A percentile compares a stretch with the other conserved stretches of the same genome.
These are phyloP conservation scores for Alternaria hordeiaustralica DNA, from an alignment of 2,329 filamentous ascomycete species.

Conservation along the genomic window DNA sequence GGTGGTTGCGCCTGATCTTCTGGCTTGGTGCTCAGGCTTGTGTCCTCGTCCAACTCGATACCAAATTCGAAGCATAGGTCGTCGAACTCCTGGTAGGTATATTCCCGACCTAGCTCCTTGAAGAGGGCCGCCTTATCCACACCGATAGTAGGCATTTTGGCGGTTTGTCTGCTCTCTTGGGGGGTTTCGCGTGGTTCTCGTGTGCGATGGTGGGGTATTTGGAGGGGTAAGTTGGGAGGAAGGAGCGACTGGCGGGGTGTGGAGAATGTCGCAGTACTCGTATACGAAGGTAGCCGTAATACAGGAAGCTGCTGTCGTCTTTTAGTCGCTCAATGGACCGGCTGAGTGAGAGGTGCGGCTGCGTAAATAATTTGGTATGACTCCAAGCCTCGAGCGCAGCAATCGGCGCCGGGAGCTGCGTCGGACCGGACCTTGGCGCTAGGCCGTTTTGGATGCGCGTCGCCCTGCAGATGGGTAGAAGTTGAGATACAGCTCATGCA, in stretches of 20 bases:
- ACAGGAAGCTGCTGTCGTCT: background rate
- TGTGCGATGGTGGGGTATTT: constrained; percentile 39
- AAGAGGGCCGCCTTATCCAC: constrained; percentile 97
- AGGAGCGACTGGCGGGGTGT: constrained; percentile 16
- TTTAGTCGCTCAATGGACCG: constrained; percentile 4
- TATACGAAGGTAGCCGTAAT: background rate
- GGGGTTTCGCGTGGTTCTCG: constrained; percentile 12
- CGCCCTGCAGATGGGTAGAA: background rate
- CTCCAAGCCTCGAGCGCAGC: constrained; percentile 24
- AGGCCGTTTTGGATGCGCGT: constrained; percentile 9
- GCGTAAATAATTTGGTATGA: constrained; percentile 35
- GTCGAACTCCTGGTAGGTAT: constrained; percentile 92
- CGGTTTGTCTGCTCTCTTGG: background rate
- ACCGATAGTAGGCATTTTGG: constrained; percentile 90
- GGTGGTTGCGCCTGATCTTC: constrained; percentile 73
- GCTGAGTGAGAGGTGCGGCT: background rate
- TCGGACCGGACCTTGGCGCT: constrained; percentile 20
- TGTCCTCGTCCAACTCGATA: constrained; percentile 95
- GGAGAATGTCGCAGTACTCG: constrained; percentile 1
- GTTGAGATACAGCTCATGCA: background rate
- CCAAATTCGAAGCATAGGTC: constrained; percentile 98
- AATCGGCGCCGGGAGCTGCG: constrained; percentile 23
- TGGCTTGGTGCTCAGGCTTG: constrained; percentile 39
- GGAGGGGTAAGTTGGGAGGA: constrained; percentile 31
- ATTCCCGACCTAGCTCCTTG: constrained; percentile 89